These are phyloP conservation scores for Trichothecium roseum DNA, from an alignment of 2,329 filamentous ascomycete genomes.

Conservation along the genomic window DNA sequence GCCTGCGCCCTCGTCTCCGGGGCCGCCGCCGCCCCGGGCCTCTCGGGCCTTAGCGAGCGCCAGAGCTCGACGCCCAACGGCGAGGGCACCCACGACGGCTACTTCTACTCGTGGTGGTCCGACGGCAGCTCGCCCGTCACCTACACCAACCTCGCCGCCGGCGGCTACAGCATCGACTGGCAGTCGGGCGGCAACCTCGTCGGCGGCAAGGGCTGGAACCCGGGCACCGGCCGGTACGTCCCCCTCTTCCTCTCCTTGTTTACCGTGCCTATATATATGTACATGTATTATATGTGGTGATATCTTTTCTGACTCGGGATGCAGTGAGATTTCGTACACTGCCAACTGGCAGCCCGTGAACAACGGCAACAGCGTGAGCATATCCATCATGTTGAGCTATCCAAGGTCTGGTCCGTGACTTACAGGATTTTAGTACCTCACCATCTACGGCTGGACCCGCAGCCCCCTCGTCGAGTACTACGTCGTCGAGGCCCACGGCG, in stretches of 20 bases:
- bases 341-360: slow-evolving; percentile 16
- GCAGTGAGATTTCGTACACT: slow-evolving; percentile 14
- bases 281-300: background rate
- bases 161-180: slow-evolving; percentile 32
- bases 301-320: too few species aligned
- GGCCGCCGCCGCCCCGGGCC: slow-evolving; percentile 2
- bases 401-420: background rate
- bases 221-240: slow-evolving; percentile 35
- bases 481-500: slow-evolving; percentile 20
- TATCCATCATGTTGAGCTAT: background rate
- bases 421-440: slow-evolving; percentile 14
- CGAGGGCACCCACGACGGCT: slow-evolving; percentile 22
- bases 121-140: slow-evolving; percentile 26
- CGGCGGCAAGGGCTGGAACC: slow-evolving; percentile 47
- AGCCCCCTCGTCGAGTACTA: slow-evolving; percentile 22
- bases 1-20: slow-evolving; percentile 3
- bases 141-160: slow-evolving; percentile 27
- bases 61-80: slow-evolving; percentile 17
- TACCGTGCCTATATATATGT: background rate
- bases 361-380: slow-evolving; percentile 16
- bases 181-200: slow-evolving; percentile 39
- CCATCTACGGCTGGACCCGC: slow-evolving; percentile 22
- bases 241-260: too few species aligned
- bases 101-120: slow-evolving; percentile 33
- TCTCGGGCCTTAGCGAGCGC: slow-evolving; percentile 2